A percentile compares a stretch with the other conserved stretches of the same genome.
phyloP scores from a whole-genome alignment of 202 grass and related monocot genomes.

The Dendrocalamus latiflorus region DNA sequence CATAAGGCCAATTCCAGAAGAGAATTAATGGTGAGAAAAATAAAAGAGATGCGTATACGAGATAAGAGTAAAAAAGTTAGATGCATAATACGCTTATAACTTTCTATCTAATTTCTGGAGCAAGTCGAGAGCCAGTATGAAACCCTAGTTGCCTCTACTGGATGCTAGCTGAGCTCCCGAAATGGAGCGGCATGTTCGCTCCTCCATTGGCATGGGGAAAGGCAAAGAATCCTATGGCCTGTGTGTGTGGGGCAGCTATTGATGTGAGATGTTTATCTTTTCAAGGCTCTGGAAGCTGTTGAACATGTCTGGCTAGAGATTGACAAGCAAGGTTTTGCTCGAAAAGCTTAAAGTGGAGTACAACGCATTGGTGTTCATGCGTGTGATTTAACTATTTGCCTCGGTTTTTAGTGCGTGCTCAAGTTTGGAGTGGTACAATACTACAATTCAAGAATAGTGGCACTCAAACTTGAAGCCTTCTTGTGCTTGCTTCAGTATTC shows the following conservation, averaged over 20 bases:
- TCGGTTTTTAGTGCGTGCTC: slow-evolving; percentile 18
- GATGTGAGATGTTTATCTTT: neutral
- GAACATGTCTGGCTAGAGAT: neutral
- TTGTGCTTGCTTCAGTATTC: slow-evolving; percentile 9
- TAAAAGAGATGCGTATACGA: too few relatives aligned
- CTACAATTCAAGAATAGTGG: neutral
- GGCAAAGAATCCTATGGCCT: neutral
- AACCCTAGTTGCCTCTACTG: neutral
- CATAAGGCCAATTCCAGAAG: too few relatives aligned
- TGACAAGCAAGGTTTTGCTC: slow-evolving; percentile 7
- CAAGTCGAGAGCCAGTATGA: too few relatives aligned
- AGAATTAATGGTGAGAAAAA: too few relatives aligned
- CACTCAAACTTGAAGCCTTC: neutral
- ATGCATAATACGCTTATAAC: too few relatives aligned
- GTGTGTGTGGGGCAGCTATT: neutral
- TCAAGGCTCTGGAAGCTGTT: neutral
- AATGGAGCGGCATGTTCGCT: neutral
- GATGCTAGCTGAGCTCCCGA: neutral
- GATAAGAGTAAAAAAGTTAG: too few relatives aligned
- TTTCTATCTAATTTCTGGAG: too few relatives aligned
- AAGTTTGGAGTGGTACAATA: neutral
- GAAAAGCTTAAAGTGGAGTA: neutral
- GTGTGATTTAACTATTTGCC: neutral
- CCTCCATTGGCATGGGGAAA: neutral
- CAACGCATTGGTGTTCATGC: neutral